Conservation (phyloP, 345 rosid species). For the Eucalyptus urophylla region DNA sequence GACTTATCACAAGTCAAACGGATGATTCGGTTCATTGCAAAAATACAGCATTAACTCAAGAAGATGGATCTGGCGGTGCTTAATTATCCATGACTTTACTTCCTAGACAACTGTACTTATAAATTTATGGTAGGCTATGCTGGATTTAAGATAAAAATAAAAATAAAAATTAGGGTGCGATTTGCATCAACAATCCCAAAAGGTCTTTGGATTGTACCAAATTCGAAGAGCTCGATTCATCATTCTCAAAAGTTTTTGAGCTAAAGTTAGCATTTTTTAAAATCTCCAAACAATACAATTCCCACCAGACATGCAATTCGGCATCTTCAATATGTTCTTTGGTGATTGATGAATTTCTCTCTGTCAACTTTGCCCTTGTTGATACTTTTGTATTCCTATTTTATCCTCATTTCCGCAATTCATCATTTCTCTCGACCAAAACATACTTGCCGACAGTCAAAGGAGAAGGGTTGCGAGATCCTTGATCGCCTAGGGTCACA, state of each 20-base stretch:
- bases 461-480: background rate
- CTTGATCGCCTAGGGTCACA: too few species aligned
- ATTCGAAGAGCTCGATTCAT: background rate
- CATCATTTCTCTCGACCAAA: background rate
- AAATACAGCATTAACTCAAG: background rate
- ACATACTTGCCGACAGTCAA: fast-evolving
- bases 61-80: fast-evolving
- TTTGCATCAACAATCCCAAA: too few species aligned
- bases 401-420: fast-evolving
- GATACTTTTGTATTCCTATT: background rate
- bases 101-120: fast-evolving
- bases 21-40: background rate
- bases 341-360: background rate
- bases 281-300: background rate
- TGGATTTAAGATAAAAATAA: too few species aligned
- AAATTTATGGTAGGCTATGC: background rate
- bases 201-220: background rate
- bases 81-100: background rate
- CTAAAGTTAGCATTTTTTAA: background rate
- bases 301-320: too few species aligned
- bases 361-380: fast-evolving
- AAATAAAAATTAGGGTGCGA: too few species aligned
- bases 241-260: background rate
- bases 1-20: background rate
- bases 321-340: background rate